Conservation (phyloP, 106 monocot species). For the Dendrobium catenatum region DNA sequence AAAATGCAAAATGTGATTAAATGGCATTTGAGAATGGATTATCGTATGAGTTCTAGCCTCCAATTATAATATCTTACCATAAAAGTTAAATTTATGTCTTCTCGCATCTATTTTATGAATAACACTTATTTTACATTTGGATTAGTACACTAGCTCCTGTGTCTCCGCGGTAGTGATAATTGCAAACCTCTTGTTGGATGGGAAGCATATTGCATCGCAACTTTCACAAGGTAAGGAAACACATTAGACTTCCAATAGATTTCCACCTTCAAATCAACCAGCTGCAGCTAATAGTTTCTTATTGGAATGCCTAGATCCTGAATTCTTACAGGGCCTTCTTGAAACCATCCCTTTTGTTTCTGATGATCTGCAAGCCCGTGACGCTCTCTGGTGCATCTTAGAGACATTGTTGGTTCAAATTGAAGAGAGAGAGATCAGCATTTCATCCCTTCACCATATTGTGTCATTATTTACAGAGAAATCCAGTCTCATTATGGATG, state of each 20-base stretch:
- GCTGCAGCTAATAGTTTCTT: neutral
- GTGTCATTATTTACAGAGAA: slow-evolving; percentile 36
- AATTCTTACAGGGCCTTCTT: slow-evolving; percentile 53
- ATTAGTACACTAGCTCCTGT: slow-evolving; percentile 44
- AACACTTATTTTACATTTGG: neutral
- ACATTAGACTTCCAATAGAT: neutral
- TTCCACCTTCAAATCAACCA: neutral
- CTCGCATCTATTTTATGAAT: neutral
- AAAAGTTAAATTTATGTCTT: neutral
- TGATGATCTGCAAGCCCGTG: slow-evolving; percentile 50
- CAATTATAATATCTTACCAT: neutral
- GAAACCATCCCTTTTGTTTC: slow-evolving; percentile 68
- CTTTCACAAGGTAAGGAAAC: slow-evolving; percentile 50
- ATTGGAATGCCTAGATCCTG: slow-evolving; percentile 39
- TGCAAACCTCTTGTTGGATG: slow-evolving; percentile 81
- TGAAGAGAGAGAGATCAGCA: slow-evolving; percentile 16
- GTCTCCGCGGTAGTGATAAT: slow-evolving; percentile 49
- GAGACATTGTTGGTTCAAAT: slow-evolving; percentile 36
- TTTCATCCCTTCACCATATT: slow-evolving; percentile 22
- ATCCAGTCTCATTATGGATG: slow-evolving; percentile 47
- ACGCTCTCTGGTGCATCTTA: slow-evolving; percentile 74
- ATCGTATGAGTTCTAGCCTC: neutral
- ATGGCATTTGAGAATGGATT: no score
- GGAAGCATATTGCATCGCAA: slow-evolving; percentile 25
- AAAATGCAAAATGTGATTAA: no score